A percentile compares a stretch with the other conserved stretches of the same genome.
Evolutionary conservation across 768 basidiomycete genomes (phyloP).

Genomic region (Stropharia rugosoannulata): DNA sequence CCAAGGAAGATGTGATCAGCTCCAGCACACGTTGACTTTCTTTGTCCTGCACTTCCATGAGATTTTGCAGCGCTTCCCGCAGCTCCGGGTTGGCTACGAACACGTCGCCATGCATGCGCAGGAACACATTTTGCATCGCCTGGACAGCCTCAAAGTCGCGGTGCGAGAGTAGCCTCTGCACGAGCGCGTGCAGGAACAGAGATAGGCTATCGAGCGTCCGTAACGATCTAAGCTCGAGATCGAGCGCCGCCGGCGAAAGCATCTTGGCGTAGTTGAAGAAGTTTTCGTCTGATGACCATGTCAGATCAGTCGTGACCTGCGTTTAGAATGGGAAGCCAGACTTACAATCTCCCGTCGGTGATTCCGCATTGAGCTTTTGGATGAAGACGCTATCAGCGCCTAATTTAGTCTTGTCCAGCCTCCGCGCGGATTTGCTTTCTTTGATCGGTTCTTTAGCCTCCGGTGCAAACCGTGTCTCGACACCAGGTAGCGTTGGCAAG

Average conservation of each 20-base stretch:
- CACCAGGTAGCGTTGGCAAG: slow-evolving; percentile 87
- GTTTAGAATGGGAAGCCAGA: neutral
- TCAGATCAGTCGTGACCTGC: neutral
- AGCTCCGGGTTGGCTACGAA: slow-evolving; percentile 73
- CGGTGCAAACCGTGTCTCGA: slow-evolving; percentile 79
- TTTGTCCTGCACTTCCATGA: slow-evolving; percentile 65
- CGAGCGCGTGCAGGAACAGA: slow-evolving; percentile 74
- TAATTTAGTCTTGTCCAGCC: slow-evolving; percentile 51
- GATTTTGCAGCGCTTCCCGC: slow-evolving; percentile 47
- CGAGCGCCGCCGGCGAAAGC: slow-evolving; percentile 87
- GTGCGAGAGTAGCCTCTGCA: slow-evolving; percentile 69
- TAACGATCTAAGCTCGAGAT: slow-evolving; percentile 86
- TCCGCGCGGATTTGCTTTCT: slow-evolving; percentile 44
- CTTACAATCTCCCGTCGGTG: slow-evolving; percentile 69
- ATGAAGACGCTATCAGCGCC: slow-evolving; percentile 69
- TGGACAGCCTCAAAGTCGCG: slow-evolving; percentile 96
- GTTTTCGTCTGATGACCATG: slow-evolving; percentile 54
- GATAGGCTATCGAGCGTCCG: slow-evolving; percentile 59
- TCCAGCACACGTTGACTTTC: slow-evolving; percentile 81
- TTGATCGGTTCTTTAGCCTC: slow-evolving; percentile 35
- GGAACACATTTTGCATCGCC: slow-evolving; percentile 79
- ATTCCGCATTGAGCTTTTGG: slow-evolving; percentile 57
- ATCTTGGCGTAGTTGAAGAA: slow-evolving; percentile 86
- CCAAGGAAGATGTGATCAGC: slow-evolving; percentile 70
- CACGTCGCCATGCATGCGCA: slow-evolving; percentile 82